phyloP scores from a whole-genome alignment of 768 basidiomycete genomes.

The Lentinula sp. region DNA sequence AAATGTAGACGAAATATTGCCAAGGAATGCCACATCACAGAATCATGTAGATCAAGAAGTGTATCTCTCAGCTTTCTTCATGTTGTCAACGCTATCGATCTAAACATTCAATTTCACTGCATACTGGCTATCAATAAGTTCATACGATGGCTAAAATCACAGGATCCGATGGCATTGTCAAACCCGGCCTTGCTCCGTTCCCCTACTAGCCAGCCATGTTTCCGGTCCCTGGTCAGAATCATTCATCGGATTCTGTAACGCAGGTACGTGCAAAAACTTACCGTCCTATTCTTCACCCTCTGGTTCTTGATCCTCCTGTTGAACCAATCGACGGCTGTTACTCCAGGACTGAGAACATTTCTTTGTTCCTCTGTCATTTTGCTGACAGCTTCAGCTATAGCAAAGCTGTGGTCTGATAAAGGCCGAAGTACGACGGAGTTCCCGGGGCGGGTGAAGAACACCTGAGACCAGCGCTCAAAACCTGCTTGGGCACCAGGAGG shows the following conservation, averaged over 20 bases:
- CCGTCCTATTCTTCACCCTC: conserved; percentile 14
- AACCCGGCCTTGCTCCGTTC: conserved; percentile 11
- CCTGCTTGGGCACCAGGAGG: conserved; percentile 46
- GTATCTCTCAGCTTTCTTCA: neutral
- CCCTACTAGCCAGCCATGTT: conserved; percentile 16
- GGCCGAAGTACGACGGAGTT: conserved; percentile 40
- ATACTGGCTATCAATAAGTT: neutral
- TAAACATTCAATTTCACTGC: neutral
- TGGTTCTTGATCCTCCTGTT: conserved; percentile 16
- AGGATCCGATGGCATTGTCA: neutral
- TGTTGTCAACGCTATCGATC: neutral
- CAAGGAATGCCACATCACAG: neutral
- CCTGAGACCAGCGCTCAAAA: conserved; percentile 51
- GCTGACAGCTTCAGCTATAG: conserved; percentile 38
- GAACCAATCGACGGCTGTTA: conserved; percentile 16
- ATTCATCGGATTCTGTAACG: neutral
- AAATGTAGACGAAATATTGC: conserved; percentile 9
- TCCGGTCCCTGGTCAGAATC: neutral
- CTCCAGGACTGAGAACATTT: conserved; percentile 14
- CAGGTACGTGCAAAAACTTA: conserved; percentile 4
- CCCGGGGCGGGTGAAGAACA: conserved; percentile 55
- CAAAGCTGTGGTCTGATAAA: conserved; percentile 34
- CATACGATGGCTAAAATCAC: neutral
- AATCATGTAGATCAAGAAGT: neutral
- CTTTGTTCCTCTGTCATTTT: conserved; percentile 13